phyloP scores from a whole-genome alignment of 441 rosid species.

The Kokia cookei region DNA sequence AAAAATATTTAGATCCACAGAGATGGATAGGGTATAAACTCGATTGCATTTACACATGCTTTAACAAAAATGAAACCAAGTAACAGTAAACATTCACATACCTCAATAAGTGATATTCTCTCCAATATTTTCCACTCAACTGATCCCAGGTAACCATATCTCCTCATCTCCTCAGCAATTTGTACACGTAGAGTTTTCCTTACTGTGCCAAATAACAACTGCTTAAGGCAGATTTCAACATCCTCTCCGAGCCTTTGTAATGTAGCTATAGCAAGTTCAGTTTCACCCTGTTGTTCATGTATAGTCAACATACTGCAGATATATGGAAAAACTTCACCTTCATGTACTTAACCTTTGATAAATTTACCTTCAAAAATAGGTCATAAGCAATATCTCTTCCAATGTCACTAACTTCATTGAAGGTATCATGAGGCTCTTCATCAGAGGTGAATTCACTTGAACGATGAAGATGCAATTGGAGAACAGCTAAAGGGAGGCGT shows the following conservation, averaged over 20 bases:
- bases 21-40: constrained; percentile 20
- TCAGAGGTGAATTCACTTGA: constrained; percentile 51
- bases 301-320: constrained; percentile 28
- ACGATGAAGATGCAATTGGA: constrained; percentile 93
- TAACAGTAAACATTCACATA: constrained; percentile 23
- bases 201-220: constrained; percentile 92
- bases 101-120: constrained; percentile 84
- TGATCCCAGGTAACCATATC: constrained; percentile 72
- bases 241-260: constrained; percentile 98
- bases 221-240: constrained; percentile 77
- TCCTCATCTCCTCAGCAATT: constrained; percentile 80
- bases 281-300: constrained; percentile 77
- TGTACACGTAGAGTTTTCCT: constrained; percentile 79
- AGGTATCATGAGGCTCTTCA: constrained; percentile 69
- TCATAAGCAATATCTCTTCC: constrained; percentile 98
- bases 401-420: constrained; percentile 85
- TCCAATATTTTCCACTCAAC: constrained; percentile 79
- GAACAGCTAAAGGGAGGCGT: constrained; percentile 98
- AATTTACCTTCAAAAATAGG: constrained; percentile 80
- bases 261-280: constrained; percentile 76
- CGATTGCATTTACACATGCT: constrained; percentile 8
- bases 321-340: constrained; percentile 14
- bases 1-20: constrained; percentile 24
- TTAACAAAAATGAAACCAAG: constrained; percentile 7
- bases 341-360: constrained; percentile 20